A percentile compares a stretch with the other conserved stretches of the same genome.
phyloP scores from a whole-genome alignment of 768 basidiomycete species.

The Asterophora parasitica region DNA sequence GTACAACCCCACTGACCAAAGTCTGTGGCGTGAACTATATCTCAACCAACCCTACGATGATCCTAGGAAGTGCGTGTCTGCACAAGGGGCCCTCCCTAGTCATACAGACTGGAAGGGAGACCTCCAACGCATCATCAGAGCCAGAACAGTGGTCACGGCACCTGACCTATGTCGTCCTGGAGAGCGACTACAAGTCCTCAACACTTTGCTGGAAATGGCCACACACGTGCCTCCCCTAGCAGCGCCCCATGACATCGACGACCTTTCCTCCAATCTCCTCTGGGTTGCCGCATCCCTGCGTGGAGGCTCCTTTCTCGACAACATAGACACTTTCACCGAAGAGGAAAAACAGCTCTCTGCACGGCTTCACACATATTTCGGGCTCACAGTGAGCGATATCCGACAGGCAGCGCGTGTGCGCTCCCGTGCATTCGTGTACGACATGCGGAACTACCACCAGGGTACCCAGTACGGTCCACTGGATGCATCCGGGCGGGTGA shows the following conservation, averaged over 20 bases:
- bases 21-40: slow-evolving; percentile 65
- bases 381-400: slow-evolving; percentile 46
- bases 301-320: slow-evolving; percentile 42
- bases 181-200: slow-evolving; percentile 39
- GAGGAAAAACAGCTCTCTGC: slow-evolving; percentile 45
- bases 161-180: slow-evolving; percentile 31
- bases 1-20: slow-evolving; percentile 38
- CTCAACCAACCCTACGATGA: slow-evolving; percentile 62
- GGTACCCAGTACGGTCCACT: slow-evolving; percentile 57
- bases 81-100: slow-evolving; percentile 26
- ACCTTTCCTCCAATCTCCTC: slow-evolving; percentile 44
- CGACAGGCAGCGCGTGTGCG: slow-evolving; percentile 25
- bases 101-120: slow-evolving; percentile 48
- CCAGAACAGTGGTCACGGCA: slow-evolving; percentile 40
- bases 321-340: slow-evolving; percentile 13
- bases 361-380: slow-evolving; percentile 52
- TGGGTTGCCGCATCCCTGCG: slow-evolving; percentile 46
- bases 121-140: slow-evolving; percentile 52
- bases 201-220: slow-evolving; percentile 49
- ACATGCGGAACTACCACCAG: slow-evolving; percentile 49
- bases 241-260: slow-evolving; percentile 16
- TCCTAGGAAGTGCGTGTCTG: slow-evolving; percentile 44
- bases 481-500: slow-evolving; percentile 39
- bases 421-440: slow-evolving; percentile 57
- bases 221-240: slow-evolving; percentile 35